Evolutionary conservation across 192 early-diverging fungal species (phyloP).

Genomic region (Coemansia sp.): DNA sequence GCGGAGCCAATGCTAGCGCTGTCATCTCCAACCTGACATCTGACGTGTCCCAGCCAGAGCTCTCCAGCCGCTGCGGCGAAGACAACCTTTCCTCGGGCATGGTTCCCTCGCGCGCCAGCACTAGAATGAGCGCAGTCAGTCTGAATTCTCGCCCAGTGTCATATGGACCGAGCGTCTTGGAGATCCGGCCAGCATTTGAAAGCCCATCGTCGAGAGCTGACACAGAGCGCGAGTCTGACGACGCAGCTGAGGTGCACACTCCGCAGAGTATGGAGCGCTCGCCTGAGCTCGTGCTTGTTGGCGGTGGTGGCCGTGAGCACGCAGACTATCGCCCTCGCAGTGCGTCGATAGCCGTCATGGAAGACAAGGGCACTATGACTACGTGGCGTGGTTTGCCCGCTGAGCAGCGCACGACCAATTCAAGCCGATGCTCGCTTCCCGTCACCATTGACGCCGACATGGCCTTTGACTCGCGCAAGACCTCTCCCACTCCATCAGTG

Average conservation of each 20-base stretch:
- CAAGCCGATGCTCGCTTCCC: constrained; percentile 15
- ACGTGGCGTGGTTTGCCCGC: constrained; percentile 49
- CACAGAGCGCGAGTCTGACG: constrained; percentile 10
- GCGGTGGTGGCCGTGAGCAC: constrained; percentile 25
- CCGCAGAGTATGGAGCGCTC: constrained; percentile 32
- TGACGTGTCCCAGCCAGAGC: background rate
- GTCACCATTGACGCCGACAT: constrained; percentile 9
- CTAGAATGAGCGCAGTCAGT: constrained; percentile 40
- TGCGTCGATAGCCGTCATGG: constrained; percentile 41
- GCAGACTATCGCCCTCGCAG: constrained; percentile 32
- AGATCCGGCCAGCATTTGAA: constrained; percentile 51
- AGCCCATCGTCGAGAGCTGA: constrained; percentile 18
- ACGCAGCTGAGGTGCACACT: constrained; percentile 19
- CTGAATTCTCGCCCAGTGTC: constrained; percentile 30
- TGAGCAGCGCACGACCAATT: constrained; percentile 12
- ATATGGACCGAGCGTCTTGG: constrained; percentile 40
- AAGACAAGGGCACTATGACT: constrained; percentile 53
- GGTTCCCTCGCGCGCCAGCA: constrained; percentile 21
- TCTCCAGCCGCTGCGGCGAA: background rate
- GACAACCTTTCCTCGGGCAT: background rate
- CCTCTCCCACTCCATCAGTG: constrained; percentile 28
- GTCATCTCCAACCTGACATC: background rate
- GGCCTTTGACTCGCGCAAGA: constrained; percentile 12
- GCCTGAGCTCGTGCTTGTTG: constrained; percentile 38
- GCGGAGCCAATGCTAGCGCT: constrained; percentile 8